These are phyloP conservation scores for Auriculariales sp. DNA, from an alignment of 768 basidiomycete species.

Conservation along the genomic window DNA sequence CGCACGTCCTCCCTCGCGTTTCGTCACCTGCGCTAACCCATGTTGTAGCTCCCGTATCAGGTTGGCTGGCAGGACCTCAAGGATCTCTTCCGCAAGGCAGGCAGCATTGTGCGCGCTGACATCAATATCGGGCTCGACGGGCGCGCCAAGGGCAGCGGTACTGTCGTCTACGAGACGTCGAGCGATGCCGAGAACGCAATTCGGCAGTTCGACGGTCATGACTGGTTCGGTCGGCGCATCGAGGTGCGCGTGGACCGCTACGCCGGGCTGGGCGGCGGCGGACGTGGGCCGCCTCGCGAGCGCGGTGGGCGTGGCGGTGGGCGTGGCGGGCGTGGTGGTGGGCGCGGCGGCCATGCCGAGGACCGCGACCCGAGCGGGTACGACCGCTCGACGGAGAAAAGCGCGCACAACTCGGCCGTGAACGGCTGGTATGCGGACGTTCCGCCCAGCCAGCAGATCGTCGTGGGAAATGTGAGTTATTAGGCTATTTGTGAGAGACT, in stretches of 20 bases:
- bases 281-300: slow-evolving; percentile 30
- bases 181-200: slow-evolving; percentile 89
- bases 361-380: slow-evolving; percentile 29
- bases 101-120: slow-evolving; percentile 90
- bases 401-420: slow-evolving; percentile 8
- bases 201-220: slow-evolving; percentile 84
- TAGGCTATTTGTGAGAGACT: background rate
- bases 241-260: slow-evolving; percentile 97
- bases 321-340: slow-evolving; percentile 28
- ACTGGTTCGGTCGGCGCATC: slow-evolving; percentile 90
- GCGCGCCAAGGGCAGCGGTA: slow-evolving; percentile 91
- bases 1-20: slow-evolving; percentile 28
- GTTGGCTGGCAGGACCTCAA: slow-evolving; percentile 99
- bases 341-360: slow-evolving; percentile 28
- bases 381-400: slow-evolving; percentile 48
- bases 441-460: slow-evolving; percentile 91
- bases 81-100: slow-evolving; percentile 90
- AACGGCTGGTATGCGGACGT: slow-evolving; percentile 37
- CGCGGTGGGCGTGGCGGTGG: slow-evolving; percentile 42
- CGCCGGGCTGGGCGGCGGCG: slow-evolving; percentile 34
- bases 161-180: slow-evolving; percentile 84
- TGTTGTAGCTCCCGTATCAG: slow-evolving; percentile 71
- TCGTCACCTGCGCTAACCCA: slow-evolving; percentile 4
- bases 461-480: slow-evolving; percentile 90
- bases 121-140: slow-evolving; percentile 90